phyloP scores from a whole-genome alignment of 768 basidiomycete species.

The Auricularia cornea region DNA sequence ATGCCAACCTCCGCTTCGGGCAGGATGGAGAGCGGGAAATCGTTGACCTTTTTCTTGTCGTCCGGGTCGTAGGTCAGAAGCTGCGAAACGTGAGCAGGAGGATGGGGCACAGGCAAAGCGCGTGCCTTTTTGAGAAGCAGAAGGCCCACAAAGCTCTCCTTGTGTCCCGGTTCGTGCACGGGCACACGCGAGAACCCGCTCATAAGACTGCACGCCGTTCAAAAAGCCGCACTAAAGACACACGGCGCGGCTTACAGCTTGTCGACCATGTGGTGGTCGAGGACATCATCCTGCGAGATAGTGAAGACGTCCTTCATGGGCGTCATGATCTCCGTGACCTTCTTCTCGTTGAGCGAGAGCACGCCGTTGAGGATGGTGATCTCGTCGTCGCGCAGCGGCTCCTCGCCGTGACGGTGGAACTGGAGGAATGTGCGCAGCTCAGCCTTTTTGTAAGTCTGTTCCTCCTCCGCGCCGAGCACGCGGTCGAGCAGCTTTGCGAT shows the following conservation, averaged over 20 bases:
- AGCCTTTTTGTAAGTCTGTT: conserved; percentile 71
- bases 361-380: conserved; percentile 52
- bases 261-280: conserved; percentile 76
- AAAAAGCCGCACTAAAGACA: neutral
- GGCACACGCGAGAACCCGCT: conserved; percentile 88
- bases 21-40: conserved; percentile 71
- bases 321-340: conserved; percentile 59
- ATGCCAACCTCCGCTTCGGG: conserved; percentile 86
- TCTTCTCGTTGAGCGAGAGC: conserved; percentile 40
- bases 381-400: conserved; percentile 70
- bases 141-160: conserved; percentile 67
- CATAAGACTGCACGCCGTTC: conserved; percentile 5
- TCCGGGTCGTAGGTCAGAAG: conserved; percentile 84
- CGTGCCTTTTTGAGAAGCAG: conserved; percentile 76
- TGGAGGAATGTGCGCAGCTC: conserved; percentile 67
- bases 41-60: conserved; percentile 61
- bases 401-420: conserved; percentile 18
- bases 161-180: conserved; percentile 64
- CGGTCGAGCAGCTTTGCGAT: conserved; percentile 67
- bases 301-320: conserved; percentile 79
- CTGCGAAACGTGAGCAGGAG: conserved; percentile 28
- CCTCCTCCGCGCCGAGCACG: conserved; percentile 67
- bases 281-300: conserved; percentile 63
- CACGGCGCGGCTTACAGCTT: conserved; percentile 41
- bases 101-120: neutral